Conservation (phyloP, 2,329 filamentous ascomycete genomes). For the Byssochlamys sp. region DNA sequence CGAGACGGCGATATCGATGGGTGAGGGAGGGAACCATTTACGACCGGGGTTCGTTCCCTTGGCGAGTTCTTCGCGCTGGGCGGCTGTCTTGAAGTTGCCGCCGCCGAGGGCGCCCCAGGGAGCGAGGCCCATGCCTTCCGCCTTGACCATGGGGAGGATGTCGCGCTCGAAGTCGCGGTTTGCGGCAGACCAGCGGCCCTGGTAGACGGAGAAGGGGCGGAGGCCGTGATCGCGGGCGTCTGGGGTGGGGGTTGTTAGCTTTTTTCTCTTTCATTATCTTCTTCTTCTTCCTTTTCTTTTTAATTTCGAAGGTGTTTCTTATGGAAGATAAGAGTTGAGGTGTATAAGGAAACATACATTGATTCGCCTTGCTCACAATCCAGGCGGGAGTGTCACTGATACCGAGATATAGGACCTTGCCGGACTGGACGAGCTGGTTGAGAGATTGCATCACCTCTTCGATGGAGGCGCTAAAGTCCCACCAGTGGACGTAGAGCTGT, state of each 20-base stretch:
- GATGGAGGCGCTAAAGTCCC: conserved; percentile 57
- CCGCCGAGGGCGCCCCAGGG: conserved; percentile 46
- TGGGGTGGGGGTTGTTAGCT: neutral
- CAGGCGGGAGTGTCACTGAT: conserved; percentile 62
- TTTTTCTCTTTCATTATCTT: too few species aligned
- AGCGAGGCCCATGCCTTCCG: conserved; percentile 53
- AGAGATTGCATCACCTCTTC: conserved; percentile 60
- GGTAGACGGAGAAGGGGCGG: conserved; percentile 60
- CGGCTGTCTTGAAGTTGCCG: conserved; percentile 41
- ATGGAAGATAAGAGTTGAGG: neutral
- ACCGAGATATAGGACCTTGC: conserved; percentile 60
- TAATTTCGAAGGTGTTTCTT: too few species aligned
- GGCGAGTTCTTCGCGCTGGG: conserved; percentile 18
- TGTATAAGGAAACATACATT: conserved; percentile 31
- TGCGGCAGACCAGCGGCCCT: conserved; percentile 53
- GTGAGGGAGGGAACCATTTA: conserved; percentile 6
- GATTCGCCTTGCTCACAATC: conserved; percentile 57
- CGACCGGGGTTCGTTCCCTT: conserved; percentile 20
- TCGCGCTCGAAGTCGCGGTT: conserved; percentile 60
- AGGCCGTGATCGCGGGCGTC: conserved; percentile 61
- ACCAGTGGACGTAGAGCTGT: conserved; percentile 28
- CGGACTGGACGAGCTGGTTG: conserved; percentile 49
- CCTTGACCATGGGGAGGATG: conserved; percentile 56
- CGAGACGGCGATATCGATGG: conserved; percentile 10
- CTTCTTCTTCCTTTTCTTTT: too few species aligned